Evolutionary conservation across 169 alveolate genomes (phyloP), one percentile per base, ranked within the genome.

Genomic region (Plasmodium gaboni): DNA sequence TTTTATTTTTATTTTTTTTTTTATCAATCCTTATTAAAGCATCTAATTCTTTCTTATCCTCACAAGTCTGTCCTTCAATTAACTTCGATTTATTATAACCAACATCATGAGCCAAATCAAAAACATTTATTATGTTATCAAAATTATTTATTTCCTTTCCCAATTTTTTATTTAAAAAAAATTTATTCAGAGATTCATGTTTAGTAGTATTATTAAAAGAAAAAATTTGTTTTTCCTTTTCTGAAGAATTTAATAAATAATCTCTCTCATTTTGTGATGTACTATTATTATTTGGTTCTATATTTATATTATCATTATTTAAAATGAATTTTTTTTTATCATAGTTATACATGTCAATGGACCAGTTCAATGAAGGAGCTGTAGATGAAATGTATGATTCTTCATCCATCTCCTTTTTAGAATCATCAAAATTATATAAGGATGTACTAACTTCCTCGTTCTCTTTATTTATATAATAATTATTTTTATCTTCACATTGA

Each of bases 351-450:
- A 32, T 32, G 9, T 32, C 44, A 5, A 5, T 5, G 44, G 9
- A 32, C 44, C 44, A 32, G 7, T 32, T 32, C 6, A 32, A 55
- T 22, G 67, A 32, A 9, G 28, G 55, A 0, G 51, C 46, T 38
- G 89, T 48, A 7, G 89, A 50, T 38, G 32, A 74, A 44, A 76
- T 78, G 42, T 74, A 78, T 1, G 46, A 64, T 15, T 9, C 74
- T n/a, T 46, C 61, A 19, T 13, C 24, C 2, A 5, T 7, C 38
- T 22, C 48, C 2, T 5, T 32, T 32, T 32, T 32, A 32, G 9
- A 32, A 32, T 32, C 0, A 32, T 32, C 44, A 32, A 32, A 32
- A 32, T 32, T 32, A 32, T 32, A 4, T 32, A 32, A 1, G 9
- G 44, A 4, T 32, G 44, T 32, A 8, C 32, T 17, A 46, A 24